A percentile compares a stretch with the other conserved stretches of the same genome.
phyloP scores from a whole-genome alignment of 441 rosid genomes.

The Capsella rubella region DNA sequence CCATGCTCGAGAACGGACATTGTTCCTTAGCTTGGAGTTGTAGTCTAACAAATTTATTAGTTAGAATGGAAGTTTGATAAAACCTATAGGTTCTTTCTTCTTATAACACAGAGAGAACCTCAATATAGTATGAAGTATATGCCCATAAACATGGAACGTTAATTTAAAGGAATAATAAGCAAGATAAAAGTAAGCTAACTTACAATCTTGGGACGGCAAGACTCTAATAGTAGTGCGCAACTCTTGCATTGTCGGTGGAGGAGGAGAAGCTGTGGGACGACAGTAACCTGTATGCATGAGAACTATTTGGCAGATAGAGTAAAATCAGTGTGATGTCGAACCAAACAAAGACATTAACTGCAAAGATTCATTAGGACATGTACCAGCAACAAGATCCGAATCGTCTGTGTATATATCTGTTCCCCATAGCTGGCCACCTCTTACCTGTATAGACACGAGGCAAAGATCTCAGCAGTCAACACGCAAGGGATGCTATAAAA shows the following conservation, averaged over 20 bases:
- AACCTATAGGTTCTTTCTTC: background rate
- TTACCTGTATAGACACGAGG: slow-evolving; percentile 66
- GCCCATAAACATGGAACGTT: slow-evolving; percentile 4
- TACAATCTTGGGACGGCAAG: slow-evolving; percentile 93
- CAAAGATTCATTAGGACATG: slow-evolving; percentile 36
- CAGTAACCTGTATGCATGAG: slow-evolving; percentile 99
- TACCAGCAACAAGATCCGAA: slow-evolving; percentile 99
- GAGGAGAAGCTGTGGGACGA: slow-evolving; percentile 99
- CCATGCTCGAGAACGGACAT: slow-evolving; percentile 99
- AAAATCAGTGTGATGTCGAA: slow-evolving; percentile 42
- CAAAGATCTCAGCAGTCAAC: slow-evolving; percentile 24
- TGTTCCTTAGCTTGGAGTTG: slow-evolving; percentile 91
- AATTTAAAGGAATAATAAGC: background rate
- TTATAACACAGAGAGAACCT: slow-evolving; percentile 1
- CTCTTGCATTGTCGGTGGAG: slow-evolving; percentile 97
- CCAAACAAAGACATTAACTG: slow-evolving; percentile 27
- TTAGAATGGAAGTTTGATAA: slow-evolving; percentile 10
- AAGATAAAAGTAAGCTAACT: slow-evolving; percentile 44
- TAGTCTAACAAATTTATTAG: slow-evolving; percentile 61
- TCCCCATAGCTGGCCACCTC: slow-evolving; percentile 99
- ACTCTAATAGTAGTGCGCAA: slow-evolving; percentile 85
- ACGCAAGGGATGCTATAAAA: slow-evolving; percentile 33
- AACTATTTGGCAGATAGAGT: slow-evolving; percentile 62
- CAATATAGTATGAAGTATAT: slow-evolving; percentile 4
- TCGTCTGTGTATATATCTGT: slow-evolving; percentile 96